phyloP scores from a whole-genome alignment of 2,329 filamentous ascomycete genomes.

The Aspergillus sclerotialis region DNA sequence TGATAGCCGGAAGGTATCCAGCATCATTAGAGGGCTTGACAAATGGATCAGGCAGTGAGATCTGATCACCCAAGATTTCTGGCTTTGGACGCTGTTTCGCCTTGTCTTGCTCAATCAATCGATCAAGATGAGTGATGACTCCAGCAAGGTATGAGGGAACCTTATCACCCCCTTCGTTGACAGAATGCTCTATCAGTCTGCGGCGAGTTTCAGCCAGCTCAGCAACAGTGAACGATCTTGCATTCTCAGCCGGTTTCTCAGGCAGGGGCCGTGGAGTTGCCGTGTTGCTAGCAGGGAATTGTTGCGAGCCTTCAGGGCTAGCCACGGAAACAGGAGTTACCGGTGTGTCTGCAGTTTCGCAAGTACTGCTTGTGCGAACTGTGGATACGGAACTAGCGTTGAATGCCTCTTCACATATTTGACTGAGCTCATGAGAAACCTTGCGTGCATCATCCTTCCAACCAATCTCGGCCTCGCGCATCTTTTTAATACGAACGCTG shows the following conservation, averaged over 20 bases:
- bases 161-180: constrained; percentile 36
- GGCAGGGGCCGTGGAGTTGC: constrained; percentile 2
- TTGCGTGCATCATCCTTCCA: constrained; percentile 75
- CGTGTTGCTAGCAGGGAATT: constrained; percentile 9
- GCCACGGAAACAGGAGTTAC: constrained; percentile 38
- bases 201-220: constrained; percentile 54
- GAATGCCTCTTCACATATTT: constrained; percentile 89
- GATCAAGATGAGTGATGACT: constrained; percentile 55
- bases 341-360: constrained; percentile 44
- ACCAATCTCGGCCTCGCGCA: constrained; percentile 39
- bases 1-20: constrained; percentile 43
- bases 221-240: no score
- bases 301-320: constrained; percentile 20
- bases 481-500: constrained; percentile 34
- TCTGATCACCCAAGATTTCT: constrained; percentile 2
- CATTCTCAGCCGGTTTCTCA: no score
- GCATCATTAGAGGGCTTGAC: constrained; percentile 10
- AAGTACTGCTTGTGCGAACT: constrained; percentile 36
- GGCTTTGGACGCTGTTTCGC: constrained; percentile 3
- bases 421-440: constrained; percentile 76
- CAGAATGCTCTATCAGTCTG: constrained; percentile 48
- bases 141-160: constrained; percentile 49
- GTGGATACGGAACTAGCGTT: constrained; percentile 58
- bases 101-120: constrained; percentile 44
- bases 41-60: constrained; percentile 12